Base-by-base conservation (phyloP, 2,329 filamentous ascomycete genomes). In the Cytospora piceicola region DNA sequence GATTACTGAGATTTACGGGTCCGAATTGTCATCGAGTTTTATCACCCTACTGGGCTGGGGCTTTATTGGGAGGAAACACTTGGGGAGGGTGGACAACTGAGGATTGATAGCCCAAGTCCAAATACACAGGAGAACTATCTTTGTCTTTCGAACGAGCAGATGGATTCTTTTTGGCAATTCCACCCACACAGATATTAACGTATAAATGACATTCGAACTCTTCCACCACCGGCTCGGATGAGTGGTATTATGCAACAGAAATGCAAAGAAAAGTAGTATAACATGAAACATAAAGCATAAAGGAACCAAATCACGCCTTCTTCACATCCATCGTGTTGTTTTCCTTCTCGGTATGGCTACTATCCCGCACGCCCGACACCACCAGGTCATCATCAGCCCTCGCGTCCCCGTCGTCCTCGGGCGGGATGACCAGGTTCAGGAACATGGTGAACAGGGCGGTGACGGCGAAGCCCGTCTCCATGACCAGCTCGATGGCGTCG, bases 381-480 rank as follows among this genome's bases (percentile, higher is more conserved):
- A 39, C 67, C 27, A 42, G 36, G 24, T 58, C 51, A 12, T 46
- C 51, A 12, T 46, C 61, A 34, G 36, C 20, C 29, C 83, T 79
- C 15, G 89, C 86, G 0, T 82, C 81, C 71, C 91, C 90, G 71
- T 92, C 91, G n/a, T 90, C 78, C 77, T 96, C 93, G 72, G 92
- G 89, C 0, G 88, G 86, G 20, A 96, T 78, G 0, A 86, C 70
- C 58, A 95, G 76, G 74, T 96, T 96, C 58, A 97, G 81, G 27
- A 91, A 76, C 73, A 95, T 82, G 59, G 87, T 87, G 51, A 94
- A 74, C 29, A 93, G 84, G 0, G 91, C 93, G 0, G 91, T 90
- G 24, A 96, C 82, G 0, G 89, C 89, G 68, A 91, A 91, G 0
- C 90, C 90, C 0, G 90, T 93, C 77, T 90, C 85, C 85, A 93